Base-by-base conservation (phyloP, 2,329 filamentous ascomycete species). In the Pseudogymnoascus sp. region DNA sequence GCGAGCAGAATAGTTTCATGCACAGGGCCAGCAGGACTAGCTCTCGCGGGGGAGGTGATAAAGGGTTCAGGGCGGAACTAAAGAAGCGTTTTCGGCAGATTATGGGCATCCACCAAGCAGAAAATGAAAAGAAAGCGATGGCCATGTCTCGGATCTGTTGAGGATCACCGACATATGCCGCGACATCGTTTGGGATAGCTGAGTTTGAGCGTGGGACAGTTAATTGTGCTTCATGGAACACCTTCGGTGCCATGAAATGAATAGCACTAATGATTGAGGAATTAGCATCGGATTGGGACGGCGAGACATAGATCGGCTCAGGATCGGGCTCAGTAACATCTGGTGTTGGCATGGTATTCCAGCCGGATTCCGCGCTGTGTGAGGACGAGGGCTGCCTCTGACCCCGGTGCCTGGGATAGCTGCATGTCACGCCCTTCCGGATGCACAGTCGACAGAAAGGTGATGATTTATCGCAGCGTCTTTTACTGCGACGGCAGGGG, bases 381-480 rank as follows among this genome's bases (percentile, higher is more conserved):
- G 75, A 9, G 71, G 63, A 5, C 73, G 70, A 15, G 68, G 63
- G 10, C 67, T 63, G 38, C 77, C 73, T 13, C 21, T 21, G 21
- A 21, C 21, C 21, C 21, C 21, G 21, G 21, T 21, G 21, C 21
- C 4, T 21, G 21, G 71, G 72, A 65, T 78, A 79, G 64, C 78
- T 76, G 68, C 77, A 79, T 17, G 64, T 62, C 8, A 76, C 71
- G 33, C 71, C 70, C 72, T 78, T 76, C 9, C 78, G 72, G 13
- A 66, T 66, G 68, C 81, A 83, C 3, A 82, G 72, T 2, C 73
- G 70, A 68, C 81, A 83, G 12, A 71, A 67, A 12, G 81, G 81
- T 1, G 82, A 66, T 3, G 65, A 67, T 70, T 82, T 83, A 73
- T 80, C 77, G 68, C 81, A 83, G 72, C 76, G 79, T 42, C 80